Evolutionary conservation across 139 green algal species (phyloP), one percentile per base, ranked within the genome.

Genomic region (Chlamydomonas sp.): DNA sequence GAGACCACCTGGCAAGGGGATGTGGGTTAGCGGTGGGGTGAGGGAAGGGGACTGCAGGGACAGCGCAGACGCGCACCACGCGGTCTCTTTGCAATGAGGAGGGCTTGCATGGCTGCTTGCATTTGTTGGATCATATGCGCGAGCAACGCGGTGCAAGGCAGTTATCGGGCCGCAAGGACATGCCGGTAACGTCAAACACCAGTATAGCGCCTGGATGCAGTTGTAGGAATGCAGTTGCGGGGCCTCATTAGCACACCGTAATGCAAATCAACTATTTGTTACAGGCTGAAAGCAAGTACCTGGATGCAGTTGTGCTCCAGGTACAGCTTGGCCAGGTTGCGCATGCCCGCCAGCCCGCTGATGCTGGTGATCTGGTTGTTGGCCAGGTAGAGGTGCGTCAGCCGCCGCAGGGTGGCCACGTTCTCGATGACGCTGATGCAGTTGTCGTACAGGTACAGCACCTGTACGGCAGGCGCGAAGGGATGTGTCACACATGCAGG

Each of bases 381-480:
- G 57, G 92, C 84, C 0, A 94, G 87, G 91, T 95, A 94, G 15
- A 95, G 88, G 81, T 93, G 91, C 67, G 88, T 92, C 49, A 94
- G 85, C 3, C 78, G 75, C 6, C 80, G 75, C 76, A 84, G 82
- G 57, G 59, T 67, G 5, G 17, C 15, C 6, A 94, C 59, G 61
- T 62, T 63, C 3, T 84, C 77, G 59, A 94, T 90, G 5, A 71
- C 62, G 7, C 7, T 83, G 78, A 95, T 91, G 17, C 80, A 63
- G 81, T 95, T 95, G 88, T 93, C 92, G 84, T 92, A 94, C 80
- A 95, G 80, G 86, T 94, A 95, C 64, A 95, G 82, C 76, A 93
- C 89, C 87, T 92, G 78, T 2, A 20, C 80, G 16, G 79, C 68
- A 71, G 18, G 68, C 57, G 71, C 9, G 59, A 14, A 10, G 74